Evolutionary conservation across 1,284 basidiomycete genomes (phyloP).

Genomic region (Sanghuangporus weigelae): DNA sequence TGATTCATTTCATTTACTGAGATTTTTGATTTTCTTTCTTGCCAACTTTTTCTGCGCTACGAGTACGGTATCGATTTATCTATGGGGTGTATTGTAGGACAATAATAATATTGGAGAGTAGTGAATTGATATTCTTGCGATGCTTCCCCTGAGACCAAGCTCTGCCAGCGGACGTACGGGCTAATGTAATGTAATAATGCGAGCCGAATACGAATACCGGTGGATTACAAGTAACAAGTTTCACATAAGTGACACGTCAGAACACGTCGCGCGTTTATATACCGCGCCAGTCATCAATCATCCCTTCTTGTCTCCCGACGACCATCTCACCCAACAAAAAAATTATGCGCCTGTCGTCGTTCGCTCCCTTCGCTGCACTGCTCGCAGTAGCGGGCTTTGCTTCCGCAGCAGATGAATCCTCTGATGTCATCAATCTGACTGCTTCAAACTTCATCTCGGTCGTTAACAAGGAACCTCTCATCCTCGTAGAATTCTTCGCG

Average conservation of each 20-base stretch:
- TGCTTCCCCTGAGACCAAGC: background rate
- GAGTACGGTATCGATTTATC: too few relatives aligned
- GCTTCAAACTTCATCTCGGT: constrained; percentile 65
- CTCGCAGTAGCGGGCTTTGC: constrained; percentile 53
- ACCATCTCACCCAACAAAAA: constrained; percentile 9
- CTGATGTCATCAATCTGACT: constrained; percentile 82
- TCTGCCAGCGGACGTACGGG: background rate
- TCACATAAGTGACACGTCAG: background rate
- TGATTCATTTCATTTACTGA: constrained; percentile 21
- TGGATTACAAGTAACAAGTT: background rate
- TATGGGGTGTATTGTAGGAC: background rate
- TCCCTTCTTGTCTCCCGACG: constrained; percentile 2
- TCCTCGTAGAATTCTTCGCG: constrained; percentile 95
- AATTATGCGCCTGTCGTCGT: constrained; percentile 58
- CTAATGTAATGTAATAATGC: too few relatives aligned
- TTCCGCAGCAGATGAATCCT: constrained; percentile 46
- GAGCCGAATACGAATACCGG: too few relatives aligned
- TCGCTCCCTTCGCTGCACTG: constrained; percentile 44
- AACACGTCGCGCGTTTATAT: constrained; percentile 2
- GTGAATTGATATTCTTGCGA: constrained; percentile 2
- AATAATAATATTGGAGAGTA: background rate
- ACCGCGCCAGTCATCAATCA: background rate
- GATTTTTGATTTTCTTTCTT: background rate
- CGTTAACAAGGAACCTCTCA: constrained; percentile 69
- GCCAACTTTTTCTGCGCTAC: background rate